Base-by-base conservation (phyloP, 257 asterid genomes). In the Solanum lycopersicoides region DNA sequence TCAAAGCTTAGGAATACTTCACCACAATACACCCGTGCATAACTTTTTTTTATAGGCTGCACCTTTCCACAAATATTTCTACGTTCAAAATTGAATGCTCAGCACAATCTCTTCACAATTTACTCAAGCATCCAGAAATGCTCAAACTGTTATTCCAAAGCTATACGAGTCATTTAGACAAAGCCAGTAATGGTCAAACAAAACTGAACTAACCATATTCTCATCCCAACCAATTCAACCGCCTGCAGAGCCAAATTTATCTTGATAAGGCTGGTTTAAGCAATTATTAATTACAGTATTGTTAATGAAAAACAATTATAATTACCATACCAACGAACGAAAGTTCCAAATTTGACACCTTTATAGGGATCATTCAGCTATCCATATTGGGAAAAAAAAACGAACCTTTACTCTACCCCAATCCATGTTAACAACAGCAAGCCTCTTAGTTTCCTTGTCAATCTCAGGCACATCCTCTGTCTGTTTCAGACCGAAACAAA, bases 341-440 rank as follows among this genome's bases (percentile, higher is more conserved):
- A 59, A 63, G 79, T 41, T 65, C 65, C 35, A 65, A 37, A 65
- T 6, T 20, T 39, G 12, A 69, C 28, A 34, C 7, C 83, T 45
- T 71, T 45, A 45, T 18, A 86, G 15, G 63, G 41, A 10, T 28
- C 56, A 89, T 77, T 84, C 74, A 45, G 30, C 23, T 44, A n/a
- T 66, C 79, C 39, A 79, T 44, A 14, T 28, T 44, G 65, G 65
- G 7, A 44, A 79, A 28, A 8, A 45, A 45, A 37, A 82, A 89
- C 95, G n/a, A 79, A 95, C 98, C 99, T 95, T 92, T 71, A 96
- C 97, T 89, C 96, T 95, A 89, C 93, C 90, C 99, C 99, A 97
- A 88, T 97, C 99, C 93, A 97, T 89, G 88, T 94, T 93, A 87
- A 97, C 94, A 86, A 94, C 90, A 37, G 99, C 98, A 86, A 97